Evolutionary conservation across 78 protist genomes (phyloP), one percentile per base, ranked within the genome.

Genomic region (Reticulomyxa filosa): DNA sequence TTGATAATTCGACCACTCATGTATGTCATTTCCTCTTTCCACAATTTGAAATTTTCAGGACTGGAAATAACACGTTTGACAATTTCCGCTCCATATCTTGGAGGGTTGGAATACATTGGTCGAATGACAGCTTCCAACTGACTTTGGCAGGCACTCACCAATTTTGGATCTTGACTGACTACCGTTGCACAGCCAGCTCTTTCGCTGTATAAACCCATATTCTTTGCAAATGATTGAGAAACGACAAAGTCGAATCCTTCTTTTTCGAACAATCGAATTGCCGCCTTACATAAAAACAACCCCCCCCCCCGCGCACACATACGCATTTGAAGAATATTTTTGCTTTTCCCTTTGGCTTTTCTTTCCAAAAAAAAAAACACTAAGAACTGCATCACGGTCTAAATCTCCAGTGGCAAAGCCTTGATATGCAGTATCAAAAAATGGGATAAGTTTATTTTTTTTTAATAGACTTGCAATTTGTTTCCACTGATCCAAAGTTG

Each of bases 361-460:
- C 48, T 20, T 42, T 42, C 17, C 48, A 17, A 17, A 20, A 17
- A 42, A 42, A 17, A 42, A 17, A 20, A 20, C 17, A 17, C 13
- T 17, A 42, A 17, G 17, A 17, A 42, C 13, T 13, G 92, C 95
- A 32, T 91, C 97, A 26, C 34, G n/a, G 46, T 71, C 92, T 30
- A 79, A 67, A 39, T 82, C 83, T 48, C 98, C 98, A 5, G 85
- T 62, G 46, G 93, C 96, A 51, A 83, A 91, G 23, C 98, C 98
- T 38, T 91, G 98, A 80, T 95, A 95, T 26, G 99, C 99, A 27
- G 62, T 36, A 77, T 96, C 99, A 62, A 94, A 73, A 79, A 90
- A 13, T 36, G 48, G 4, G 48, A 4, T 2, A 26, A 0, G 22
- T 7, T 53, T 53, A 7, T 20, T 30, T 13, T 3, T 0, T 22